Conservation (phyloP, 371 early-diverging fungal genomes). For the Rhizomucor miehei region DNA sequence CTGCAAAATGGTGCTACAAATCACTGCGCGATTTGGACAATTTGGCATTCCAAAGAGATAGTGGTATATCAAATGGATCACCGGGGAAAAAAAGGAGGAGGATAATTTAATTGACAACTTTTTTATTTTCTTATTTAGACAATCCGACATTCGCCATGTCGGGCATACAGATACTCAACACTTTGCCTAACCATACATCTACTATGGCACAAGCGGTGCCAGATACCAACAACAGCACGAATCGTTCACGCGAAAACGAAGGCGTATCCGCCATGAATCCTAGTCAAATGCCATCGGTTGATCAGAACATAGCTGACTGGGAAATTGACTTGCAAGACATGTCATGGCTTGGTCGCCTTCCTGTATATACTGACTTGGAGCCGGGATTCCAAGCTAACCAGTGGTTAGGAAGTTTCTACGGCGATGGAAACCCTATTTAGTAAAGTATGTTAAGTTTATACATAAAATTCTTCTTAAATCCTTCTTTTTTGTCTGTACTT, state of each 20-base stretch:
- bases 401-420: conserved; percentile 17
- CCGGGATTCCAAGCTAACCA: conserved; percentile 21
- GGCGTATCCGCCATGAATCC: neutral
- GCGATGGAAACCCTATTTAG: conserved; percentile 7
- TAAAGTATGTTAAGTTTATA: too few species aligned
- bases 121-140: conserved; percentile 1
- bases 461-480: neutral
- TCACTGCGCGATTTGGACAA: conserved; percentile 22
- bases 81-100: neutral
- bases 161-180: conserved; percentile 21
- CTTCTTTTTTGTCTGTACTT: neutral
- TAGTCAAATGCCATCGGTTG: neutral
- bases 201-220: conserved; percentile 1
- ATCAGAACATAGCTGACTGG: conserved; percentile 11
- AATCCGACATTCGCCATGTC: conserved; percentile 16
- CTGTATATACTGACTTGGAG: conserved; percentile 24
- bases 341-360: conserved; percentile 25
- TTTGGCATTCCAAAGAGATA: conserved; percentile 16
- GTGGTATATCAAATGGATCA: conserved; percentile 8
- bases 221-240: neutral
- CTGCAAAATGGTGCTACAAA: conserved; percentile 22
- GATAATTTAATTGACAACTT: neutral
- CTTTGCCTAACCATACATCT: conserved; percentile 13
- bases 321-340: conserved; percentile 24
- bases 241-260: neutral